phyloP scores from a whole-genome alignment of 257 asterid genomes.

The Eucommia ulmoides region DNA sequence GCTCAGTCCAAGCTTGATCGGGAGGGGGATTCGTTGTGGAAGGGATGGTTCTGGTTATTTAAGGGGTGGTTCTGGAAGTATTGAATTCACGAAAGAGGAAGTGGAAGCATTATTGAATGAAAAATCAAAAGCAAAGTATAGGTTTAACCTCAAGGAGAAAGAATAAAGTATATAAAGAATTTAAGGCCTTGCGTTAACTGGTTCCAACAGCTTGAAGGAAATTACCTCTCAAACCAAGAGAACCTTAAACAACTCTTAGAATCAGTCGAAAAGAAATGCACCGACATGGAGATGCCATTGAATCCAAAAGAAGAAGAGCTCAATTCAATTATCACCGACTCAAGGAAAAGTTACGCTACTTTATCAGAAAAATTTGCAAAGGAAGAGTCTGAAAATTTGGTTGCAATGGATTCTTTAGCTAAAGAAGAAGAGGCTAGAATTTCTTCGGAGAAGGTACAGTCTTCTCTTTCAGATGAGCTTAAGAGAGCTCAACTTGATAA shows the following conservation, averaged over 20 bases:
- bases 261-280: slow-evolving; percentile 52
- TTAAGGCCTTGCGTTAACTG: too few relatives aligned
- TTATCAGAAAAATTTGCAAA: slow-evolving; percentile 55
- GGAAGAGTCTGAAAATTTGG: slow-evolving; percentile 65
- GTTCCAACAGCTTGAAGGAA: too few relatives aligned
- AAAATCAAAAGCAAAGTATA: too few relatives aligned
- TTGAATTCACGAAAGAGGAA: too few relatives aligned
- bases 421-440: background rate
- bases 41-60: too few relatives aligned
- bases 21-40: too few relatives aligned
- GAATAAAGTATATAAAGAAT: too few relatives aligned
- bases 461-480: slow-evolving; percentile 65
- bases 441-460: slow-evolving; percentile 55
- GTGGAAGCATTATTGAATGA: too few relatives aligned
- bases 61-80: too few relatives aligned
- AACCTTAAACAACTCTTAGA: slow-evolving; percentile 44
- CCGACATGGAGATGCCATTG: slow-evolving; percentile 47
- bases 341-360: slow-evolving; percentile 52
- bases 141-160: too few relatives aligned
- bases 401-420: slow-evolving; percentile 58
- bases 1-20: too few relatives aligned
- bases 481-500: slow-evolving; percentile 56
- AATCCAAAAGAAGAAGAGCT: slow-evolving; percentile 71
- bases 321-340: slow-evolving; percentile 59
- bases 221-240: slow-evolving; percentile 40